Conservation (phyloP, 345 rosid genomes). For the Kernera saxatilis region DNA sequence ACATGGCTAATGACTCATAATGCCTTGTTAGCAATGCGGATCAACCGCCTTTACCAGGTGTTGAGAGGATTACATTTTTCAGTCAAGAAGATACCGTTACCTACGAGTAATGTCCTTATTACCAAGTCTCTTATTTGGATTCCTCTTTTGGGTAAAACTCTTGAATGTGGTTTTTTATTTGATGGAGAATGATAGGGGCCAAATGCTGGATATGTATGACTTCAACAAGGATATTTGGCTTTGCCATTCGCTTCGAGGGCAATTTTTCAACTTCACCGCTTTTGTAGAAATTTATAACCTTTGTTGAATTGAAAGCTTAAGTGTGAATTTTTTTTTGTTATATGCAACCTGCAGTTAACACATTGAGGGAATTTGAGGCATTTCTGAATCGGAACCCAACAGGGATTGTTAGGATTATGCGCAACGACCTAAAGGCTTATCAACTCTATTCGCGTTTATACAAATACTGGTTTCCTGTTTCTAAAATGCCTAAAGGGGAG, state of each 20-base stretch:
- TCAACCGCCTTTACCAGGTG: constrained; percentile 71
- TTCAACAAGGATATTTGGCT: constrained; percentile 86
- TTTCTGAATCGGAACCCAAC: constrained; percentile 73
- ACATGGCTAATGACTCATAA: constrained; percentile 94
- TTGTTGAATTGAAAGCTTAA: neutral
- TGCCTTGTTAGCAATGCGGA: constrained; percentile 87
- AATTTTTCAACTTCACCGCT: constrained; percentile 96
- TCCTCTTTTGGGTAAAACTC: neutral
- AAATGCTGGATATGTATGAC: constrained; percentile 98
- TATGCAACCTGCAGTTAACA: constrained; percentile 90
- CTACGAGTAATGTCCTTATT: constrained; percentile 44
- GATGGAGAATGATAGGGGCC: constrained; percentile 85
- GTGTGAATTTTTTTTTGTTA: neutral
- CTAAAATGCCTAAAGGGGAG: constrained; percentile 90
- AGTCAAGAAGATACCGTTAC: constrained; percentile 92
- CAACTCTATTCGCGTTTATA: constrained; percentile 64
- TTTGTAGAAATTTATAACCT: constrained; percentile 50
- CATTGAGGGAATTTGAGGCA: constrained; percentile 82
- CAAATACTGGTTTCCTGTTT: constrained; percentile 80
- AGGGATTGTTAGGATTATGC: constrained; percentile 90
- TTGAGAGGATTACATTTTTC: constrained; percentile 79
- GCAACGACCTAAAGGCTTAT: constrained; percentile 78
- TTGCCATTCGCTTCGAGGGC: constrained; percentile 89
- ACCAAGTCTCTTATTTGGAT: neutral
- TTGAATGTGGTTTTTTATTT: neutral